Conservation (phyloP, 495 filamentous ascomycete species). For the Extremus antarcticus region DNA sequence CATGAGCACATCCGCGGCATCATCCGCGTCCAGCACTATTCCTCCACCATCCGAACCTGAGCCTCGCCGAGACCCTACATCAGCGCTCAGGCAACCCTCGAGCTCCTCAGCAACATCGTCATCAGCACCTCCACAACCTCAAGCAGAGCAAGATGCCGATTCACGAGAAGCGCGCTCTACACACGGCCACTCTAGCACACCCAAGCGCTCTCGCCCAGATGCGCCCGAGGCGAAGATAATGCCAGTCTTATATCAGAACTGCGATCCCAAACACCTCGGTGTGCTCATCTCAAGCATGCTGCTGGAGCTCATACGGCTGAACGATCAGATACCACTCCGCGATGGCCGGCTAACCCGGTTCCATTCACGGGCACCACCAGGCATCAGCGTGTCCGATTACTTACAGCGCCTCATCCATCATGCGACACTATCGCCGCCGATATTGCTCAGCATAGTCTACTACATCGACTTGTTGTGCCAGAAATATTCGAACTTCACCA, state of each 20-base stretch:
- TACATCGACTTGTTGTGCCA: constrained; percentile 96
- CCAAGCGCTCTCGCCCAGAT: constrained; percentile 24
- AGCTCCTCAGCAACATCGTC: neutral
- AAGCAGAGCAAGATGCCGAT: neutral
- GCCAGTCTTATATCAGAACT: constrained; percentile 65
- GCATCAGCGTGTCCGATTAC: constrained; percentile 88
- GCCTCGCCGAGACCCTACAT: constrained; percentile 3
- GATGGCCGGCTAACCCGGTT: constrained; percentile 82
- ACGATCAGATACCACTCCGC: constrained; percentile 77
- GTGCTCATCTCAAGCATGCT: constrained; percentile 90
- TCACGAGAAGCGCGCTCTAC: constrained; percentile 17
- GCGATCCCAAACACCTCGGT: constrained; percentile 72
- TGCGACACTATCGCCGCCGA: constrained; percentile 82
- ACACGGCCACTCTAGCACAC: constrained; percentile 12
- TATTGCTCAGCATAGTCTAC: constrained; percentile 98
- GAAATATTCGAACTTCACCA: constrained; percentile 84
- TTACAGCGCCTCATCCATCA: constrained; percentile 85
- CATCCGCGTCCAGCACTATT: neutral
- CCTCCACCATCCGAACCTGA: constrained; percentile 7
- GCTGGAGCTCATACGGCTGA: constrained; percentile 81
- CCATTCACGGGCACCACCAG: constrained; percentile 88
- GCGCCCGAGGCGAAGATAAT: constrained; percentile 45
- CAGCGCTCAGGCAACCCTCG: no score
- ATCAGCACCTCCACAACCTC: neutral
- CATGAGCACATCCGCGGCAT: constrained; percentile 9